Percentiles rank a stretch among this genome's conserved stretches.
phyloP scores from a whole-genome alignment of 2,329 filamentous ascomycete species.

The Cylindrodendrum hubeiense region DNA sequence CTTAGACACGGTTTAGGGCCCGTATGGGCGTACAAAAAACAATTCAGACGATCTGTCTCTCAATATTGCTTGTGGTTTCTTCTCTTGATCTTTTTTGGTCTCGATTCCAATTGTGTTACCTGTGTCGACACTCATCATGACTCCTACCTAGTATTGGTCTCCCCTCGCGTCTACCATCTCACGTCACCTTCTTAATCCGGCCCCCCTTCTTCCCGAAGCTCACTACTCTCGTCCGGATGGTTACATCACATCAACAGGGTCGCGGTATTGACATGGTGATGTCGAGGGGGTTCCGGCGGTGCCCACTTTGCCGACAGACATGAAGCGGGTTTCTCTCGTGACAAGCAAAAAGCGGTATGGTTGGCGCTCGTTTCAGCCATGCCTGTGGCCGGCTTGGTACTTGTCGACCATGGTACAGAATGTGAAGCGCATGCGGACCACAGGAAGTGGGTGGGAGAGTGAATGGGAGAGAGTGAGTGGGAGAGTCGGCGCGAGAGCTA shows the following conservation, averaged over 20 bases:
- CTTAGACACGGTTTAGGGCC: slow-evolving; percentile 18
- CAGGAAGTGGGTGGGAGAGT: not conserved
- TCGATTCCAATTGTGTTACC: not conserved
- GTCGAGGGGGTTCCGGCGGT: not conserved
- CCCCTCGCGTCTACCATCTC: not conserved
- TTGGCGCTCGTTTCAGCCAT: not conserved
- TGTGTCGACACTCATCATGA: not conserved
- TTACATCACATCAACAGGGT: not conserved
- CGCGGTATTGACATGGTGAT: not conserved
- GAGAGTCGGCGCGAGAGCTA: not conserved
- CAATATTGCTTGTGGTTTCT: not conserved
- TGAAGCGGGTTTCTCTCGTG: not conserved
- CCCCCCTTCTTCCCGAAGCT: too few relatives aligned
- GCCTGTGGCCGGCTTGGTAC: not conserved
- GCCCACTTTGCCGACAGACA: not conserved
- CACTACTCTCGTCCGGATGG: not conserved
- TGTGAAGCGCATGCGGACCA: not conserved
- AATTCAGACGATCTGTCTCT: not conserved
- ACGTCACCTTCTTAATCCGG: not conserved
- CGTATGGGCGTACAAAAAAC: slow-evolving; percentile 1
- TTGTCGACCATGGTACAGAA: not conserved
- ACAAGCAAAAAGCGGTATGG: not conserved
- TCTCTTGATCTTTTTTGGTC: not conserved
- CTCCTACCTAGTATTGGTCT: too few relatives aligned
- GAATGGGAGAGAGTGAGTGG: not conserved